A percentile compares a stretch with the other conserved stretches of the same genome.
phyloP scores from a whole-genome alignment of 2,329 filamentous ascomycete species.

The Mycosphaerella sp. region DNA sequence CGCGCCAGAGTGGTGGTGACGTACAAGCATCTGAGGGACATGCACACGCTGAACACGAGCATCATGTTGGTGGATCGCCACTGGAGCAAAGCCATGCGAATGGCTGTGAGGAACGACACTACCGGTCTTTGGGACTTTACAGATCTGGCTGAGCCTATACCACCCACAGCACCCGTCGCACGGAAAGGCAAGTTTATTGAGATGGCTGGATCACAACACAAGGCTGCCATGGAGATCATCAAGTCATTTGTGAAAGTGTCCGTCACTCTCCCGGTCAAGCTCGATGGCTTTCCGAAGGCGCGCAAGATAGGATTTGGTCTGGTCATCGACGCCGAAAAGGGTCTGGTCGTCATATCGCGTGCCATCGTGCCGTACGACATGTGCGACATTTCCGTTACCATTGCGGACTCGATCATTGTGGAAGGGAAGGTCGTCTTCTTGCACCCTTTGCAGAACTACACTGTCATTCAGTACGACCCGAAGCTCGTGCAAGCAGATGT shows the following conservation, averaged over 20 bases:
- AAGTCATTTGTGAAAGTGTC: conserved; percentile 91
- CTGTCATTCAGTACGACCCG: conserved; percentile 90
- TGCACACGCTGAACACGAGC: conserved; percentile 89
- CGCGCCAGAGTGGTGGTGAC: conserved; percentile 81
- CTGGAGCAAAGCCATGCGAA: conserved; percentile 91
- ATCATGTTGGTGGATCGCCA: conserved; percentile 91
- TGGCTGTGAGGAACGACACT: conserved; percentile 82
- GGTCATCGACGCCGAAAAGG: conserved; percentile 95
- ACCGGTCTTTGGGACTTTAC: conserved; percentile 93
- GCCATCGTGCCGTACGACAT: conserved; percentile 95
- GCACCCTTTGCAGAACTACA: conserved; percentile 95
- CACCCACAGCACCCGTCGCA: conserved; percentile 64
- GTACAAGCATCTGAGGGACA: conserved; percentile 89
- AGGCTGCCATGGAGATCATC: conserved; percentile 86
- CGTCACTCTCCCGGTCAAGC: conserved; percentile 88
- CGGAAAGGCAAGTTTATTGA: conserved; percentile 86
- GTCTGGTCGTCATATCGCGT: conserved; percentile 86
- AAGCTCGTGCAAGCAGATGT: conserved; percentile 90
- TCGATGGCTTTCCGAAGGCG: conserved; percentile 95
- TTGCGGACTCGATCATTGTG: conserved; percentile 92
- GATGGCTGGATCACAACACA: conserved; percentile 79
- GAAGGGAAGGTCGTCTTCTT: conserved; percentile 92
- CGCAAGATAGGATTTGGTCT: conserved; percentile 92
- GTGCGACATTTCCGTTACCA: conserved; percentile 92
- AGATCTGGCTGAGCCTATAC: conserved; percentile 74